Base-by-base conservation (phyloP, 495 filamentous ascomycete genomes). In the Lophiostoma macrostomum region DNA sequence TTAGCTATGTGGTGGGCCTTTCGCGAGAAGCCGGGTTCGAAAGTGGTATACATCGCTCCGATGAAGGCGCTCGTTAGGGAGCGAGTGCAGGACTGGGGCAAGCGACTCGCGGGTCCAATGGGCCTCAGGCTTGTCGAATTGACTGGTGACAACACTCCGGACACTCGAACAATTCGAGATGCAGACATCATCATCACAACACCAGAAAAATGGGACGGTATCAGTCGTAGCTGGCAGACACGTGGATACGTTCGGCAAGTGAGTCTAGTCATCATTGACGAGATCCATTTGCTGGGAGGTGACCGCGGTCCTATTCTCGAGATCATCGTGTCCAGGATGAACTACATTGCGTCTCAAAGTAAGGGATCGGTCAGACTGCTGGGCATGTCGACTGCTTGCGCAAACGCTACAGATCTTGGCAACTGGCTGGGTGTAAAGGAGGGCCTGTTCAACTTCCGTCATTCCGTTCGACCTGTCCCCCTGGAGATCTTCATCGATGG, bases 1-100 rank as follows among this genome's bases (percentile, higher is more conserved):
- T 67, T 99, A 44, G 94, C 94, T n/a, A 97, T 99, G 94, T 99
- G 93, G 93, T 96, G 90, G 91, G 90, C 94, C 5, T 97, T 99
- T 70, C 84, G 91, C 10, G 91, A 97, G 67, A 87, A 85, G 32
- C 94, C 94, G 1, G 90, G 91, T 2, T 96, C 88, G 2, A 99
- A 99, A 71, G 91, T 99, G 1, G 91, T 99, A 20, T 99, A 99
- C 63, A 97, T 99, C 60, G 93, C 93, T 3, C 93, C 93, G 0
- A 99, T 99, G 93, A 99, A 99, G 65, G 93, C 93, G 1, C 82
- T 99, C 28, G 93, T 99, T 38, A 86, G 93, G 8, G 93, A 99
- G 67, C 85, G 93, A 66, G 93, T 99, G 18, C 85, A 93, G 63
- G 93, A 99, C 67, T 99, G 93, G 93, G 79, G 85, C 6, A 80